These are phyloP conservation scores for Mollisiaceae sp. DNA, from an alignment of 2,329 filamentous ascomycete species.

Conservation along the genomic window DNA sequence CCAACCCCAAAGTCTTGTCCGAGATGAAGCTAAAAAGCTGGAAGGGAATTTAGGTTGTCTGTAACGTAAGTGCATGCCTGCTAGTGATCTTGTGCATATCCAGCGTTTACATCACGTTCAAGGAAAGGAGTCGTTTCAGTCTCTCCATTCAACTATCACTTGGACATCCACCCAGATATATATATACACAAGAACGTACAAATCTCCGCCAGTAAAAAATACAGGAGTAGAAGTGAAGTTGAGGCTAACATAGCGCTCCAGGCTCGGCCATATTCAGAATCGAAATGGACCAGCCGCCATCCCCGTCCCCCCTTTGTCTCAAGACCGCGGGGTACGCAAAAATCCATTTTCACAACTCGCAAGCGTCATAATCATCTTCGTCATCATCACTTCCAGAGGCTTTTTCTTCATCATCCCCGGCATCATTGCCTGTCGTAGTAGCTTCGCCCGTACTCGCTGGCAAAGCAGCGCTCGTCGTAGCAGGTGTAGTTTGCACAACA, in stretches of 20 bases:
- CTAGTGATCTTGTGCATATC: no score
- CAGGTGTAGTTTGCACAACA: background rate
- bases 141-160: background rate
- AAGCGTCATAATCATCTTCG: background rate
- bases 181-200: background rate
- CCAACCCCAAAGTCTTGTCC: no score
- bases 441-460: background rate
- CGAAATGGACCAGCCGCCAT: background rate
- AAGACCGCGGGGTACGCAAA: background rate
- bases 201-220: background rate
- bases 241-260: background rate
- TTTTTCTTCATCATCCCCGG: background rate
- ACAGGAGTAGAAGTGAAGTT: background rate
- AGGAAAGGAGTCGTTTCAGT: background rate
- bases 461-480: background rate
- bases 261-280: background rate
- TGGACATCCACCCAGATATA: no score
- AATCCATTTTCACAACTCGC: background rate
- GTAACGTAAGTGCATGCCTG: no score
- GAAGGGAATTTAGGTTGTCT: no score
- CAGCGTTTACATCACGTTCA: no score
- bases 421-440: background rate
- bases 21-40: no score
- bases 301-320: background rate
- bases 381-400: slow-evolving; percentile 3